Conservation (phyloP, 345 rosid species). For the Brassica juncea region DNA sequence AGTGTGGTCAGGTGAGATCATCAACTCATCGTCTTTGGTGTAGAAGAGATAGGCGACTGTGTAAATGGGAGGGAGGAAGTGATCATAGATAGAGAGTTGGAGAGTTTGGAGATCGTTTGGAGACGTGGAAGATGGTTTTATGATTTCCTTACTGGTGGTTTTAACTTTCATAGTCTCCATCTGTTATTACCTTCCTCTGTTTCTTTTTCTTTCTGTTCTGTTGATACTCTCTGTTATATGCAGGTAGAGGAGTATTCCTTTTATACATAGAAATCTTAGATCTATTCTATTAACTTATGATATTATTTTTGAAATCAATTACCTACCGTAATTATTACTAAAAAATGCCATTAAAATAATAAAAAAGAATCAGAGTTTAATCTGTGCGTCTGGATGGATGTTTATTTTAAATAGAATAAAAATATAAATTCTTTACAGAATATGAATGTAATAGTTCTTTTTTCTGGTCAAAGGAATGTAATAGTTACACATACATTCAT, state of each 20-base stretch:
- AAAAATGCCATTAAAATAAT: no score
- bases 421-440: no score
- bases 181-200: background rate
- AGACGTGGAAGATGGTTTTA: slow-evolving; percentile 29
- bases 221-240: background rate
- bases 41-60: slow-evolving; percentile 20
- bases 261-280: background rate
- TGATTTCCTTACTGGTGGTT: slow-evolving; percentile 9
- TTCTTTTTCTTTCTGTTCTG: background rate
- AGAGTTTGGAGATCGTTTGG: slow-evolving; percentile 24
- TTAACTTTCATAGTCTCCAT: slow-evolving; percentile 17
- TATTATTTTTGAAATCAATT: no score
- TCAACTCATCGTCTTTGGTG: background rate
- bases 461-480: no score
- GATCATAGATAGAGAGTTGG: slow-evolving; percentile 23
- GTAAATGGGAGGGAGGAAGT: background rate
- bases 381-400: no score
- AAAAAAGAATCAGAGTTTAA: no score
- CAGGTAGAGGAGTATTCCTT: background rate
- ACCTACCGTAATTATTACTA: no score
- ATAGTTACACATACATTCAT: no score
- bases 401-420: no score
- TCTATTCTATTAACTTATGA: no score
- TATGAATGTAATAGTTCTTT: no score
- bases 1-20: slow-evolving; percentile 9